Conservation (phyloP, 2,329 filamentous ascomycete species). For the Trichoderma oligosporum region DNA sequence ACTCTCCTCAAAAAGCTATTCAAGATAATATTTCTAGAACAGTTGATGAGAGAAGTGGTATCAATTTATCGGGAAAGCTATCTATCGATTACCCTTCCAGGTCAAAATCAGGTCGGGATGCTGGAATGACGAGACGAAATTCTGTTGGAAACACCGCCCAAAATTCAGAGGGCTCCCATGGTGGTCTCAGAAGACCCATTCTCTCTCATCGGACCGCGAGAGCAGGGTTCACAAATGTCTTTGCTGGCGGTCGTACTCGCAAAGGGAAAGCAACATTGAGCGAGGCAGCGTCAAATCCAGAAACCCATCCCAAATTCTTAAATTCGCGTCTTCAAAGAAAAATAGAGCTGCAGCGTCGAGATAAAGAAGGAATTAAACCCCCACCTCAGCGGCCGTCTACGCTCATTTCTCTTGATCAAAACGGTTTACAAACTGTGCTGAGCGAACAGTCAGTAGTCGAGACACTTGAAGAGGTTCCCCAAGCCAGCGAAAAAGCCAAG, state of each 20-base stretch:
- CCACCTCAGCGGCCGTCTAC: conserved; percentile 34
- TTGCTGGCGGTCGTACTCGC: conserved; percentile 40
- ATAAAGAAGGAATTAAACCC: conserved; percentile 40
- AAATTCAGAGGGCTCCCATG: background rate
- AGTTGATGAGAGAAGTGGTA: background rate
- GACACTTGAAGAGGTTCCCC: background rate
- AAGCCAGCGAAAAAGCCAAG: background rate
- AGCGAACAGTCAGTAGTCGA: background rate
- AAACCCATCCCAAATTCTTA: conserved; percentile 41
- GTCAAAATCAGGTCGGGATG: background rate
- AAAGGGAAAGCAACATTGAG: conserved; percentile 37
- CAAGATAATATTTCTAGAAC: background rate
- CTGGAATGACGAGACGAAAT: background rate
- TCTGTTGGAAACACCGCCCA: background rate
- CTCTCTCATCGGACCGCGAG: background rate
- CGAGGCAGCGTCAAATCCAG: conserved; percentile 41
- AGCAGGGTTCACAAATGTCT: conserved; percentile 39
- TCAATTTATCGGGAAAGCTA: background rate
- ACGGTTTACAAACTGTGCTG: background rate
- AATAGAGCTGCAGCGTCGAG: conserved; percentile 41
- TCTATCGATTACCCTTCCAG: background rate
- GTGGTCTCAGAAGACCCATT: background rate
- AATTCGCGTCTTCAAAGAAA: conserved; percentile 35
- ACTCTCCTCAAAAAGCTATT: background rate
- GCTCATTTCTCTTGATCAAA: conserved; percentile 31